Evolutionary conservation across 805 yeast species (phyloP).

Genomic region (Danielia reshetovae): DNA sequence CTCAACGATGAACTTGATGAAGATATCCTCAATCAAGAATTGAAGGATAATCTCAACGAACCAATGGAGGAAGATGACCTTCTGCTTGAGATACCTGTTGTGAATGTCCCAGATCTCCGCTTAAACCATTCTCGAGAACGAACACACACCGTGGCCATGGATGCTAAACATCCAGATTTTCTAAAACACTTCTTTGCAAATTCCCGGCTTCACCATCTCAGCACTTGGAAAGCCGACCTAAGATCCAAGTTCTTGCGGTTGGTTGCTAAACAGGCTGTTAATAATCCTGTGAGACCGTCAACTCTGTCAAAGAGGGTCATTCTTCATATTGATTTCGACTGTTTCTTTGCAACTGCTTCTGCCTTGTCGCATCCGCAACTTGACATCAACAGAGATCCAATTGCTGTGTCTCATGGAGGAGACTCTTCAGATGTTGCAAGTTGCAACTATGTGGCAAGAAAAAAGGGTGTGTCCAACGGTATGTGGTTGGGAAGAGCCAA

Average conservation of each 20-base stretch:
- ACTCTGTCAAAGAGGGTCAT: conserved; percentile 31
- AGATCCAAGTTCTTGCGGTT: conserved; percentile 58
- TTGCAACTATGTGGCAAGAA: conserved; percentile 84
- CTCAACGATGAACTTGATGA: not conserved
- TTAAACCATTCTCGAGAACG: not conserved
- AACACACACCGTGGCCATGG: conserved; percentile 20
- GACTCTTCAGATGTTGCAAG: conserved; percentile 78
- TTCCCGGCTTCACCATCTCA: conserved; percentile 84
- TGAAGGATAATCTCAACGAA: too few relatives aligned
- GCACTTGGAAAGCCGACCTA: conserved; percentile 79
- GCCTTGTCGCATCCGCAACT: conserved; percentile 53
- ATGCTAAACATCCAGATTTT: conserved; percentile 77
- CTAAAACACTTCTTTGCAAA: conserved; percentile 66
- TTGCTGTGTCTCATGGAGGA: conserved; percentile 62
- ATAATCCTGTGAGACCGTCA: conserved; percentile 2
- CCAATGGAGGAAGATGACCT: too few relatives aligned
- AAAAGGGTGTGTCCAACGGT: conserved; percentile 77
- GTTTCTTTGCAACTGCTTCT: conserved; percentile 88
- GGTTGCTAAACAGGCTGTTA: conserved; percentile 18
- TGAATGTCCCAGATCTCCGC: too few relatives aligned
- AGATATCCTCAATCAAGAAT: not conserved
- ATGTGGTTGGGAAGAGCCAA: conserved; percentile 81
- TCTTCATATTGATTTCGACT: conserved; percentile 88
- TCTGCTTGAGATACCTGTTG: conserved; percentile 20
- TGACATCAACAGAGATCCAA: conserved; percentile 47